Percentiles rank a stretch among this genome's conserved stretches.
Evolutionary conservation across 208 protist genomes (phyloP).

Genomic region (Borovskyia barvae): DNA sequence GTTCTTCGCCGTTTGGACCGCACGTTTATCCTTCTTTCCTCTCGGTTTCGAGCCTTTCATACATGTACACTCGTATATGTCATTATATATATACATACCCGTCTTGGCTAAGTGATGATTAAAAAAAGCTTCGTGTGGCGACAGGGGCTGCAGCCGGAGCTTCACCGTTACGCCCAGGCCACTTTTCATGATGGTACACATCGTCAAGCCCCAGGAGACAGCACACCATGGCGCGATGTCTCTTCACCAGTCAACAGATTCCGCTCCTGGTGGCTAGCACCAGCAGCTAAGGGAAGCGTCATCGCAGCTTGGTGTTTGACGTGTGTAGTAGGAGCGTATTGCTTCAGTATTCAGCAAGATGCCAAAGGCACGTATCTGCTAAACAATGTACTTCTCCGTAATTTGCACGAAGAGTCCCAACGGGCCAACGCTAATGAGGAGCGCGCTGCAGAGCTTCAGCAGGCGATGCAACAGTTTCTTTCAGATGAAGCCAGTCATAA

Average conservation of each 20-base stretch:
- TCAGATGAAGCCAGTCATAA: slow-evolving; percentile 28
- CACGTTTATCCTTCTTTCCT: too few relatives aligned
- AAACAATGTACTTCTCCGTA: slow-evolving; percentile 83
- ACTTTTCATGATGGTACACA: slow-evolving; percentile 89
- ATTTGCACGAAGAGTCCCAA: slow-evolving; percentile 77
- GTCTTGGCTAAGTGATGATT: slow-evolving; percentile 16
- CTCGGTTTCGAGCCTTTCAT: slow-evolving; percentile 3
- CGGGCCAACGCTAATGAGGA: slow-evolving; percentile 75
- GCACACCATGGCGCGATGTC: slow-evolving; percentile 80
- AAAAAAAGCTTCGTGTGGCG: slow-evolving; percentile 10
- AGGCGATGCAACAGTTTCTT: slow-evolving; percentile 47
- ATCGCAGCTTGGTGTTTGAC: slow-evolving; percentile 83
- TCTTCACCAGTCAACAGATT: slow-evolving; percentile 78
- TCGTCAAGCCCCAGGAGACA: slow-evolving; percentile 81
- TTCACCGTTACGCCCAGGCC: slow-evolving; percentile 77
- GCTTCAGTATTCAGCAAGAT: slow-evolving; percentile 84
- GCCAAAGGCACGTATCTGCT: slow-evolving; percentile 85
- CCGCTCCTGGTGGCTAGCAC: slow-evolving; percentile 74
- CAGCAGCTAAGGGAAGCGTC: slow-evolving; percentile 78
- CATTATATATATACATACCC: slow-evolving; percentile 1
- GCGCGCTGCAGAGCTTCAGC: slow-evolving; percentile 49
- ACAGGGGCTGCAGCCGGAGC: slow-evolving; percentile 61
- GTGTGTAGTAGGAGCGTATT: slow-evolving; percentile 70
- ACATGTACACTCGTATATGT: too few relatives aligned
- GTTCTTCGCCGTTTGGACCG: too few relatives aligned